Evolutionary conservation across 345 rosid genomes (phyloP).

Genomic region (Arabidopsis suecica): DNA sequence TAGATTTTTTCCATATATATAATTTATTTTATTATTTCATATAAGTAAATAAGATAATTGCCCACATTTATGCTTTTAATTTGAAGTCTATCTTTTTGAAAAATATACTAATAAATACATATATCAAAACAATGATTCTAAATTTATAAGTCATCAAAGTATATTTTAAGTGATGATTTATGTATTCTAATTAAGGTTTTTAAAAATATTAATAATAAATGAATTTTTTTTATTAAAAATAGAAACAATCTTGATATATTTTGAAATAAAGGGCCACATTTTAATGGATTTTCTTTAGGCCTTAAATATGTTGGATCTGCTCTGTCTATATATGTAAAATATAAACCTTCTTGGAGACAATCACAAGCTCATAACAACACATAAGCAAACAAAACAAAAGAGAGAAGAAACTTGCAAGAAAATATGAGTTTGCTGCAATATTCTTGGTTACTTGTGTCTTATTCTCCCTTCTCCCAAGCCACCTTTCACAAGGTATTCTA

Average conservation of each 20-base stretch:
- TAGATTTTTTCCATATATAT: too few species aligned
- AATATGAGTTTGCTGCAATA: constrained; percentile 36
- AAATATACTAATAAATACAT: not conserved
- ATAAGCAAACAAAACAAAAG: not conserved
- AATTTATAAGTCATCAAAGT: not conserved
- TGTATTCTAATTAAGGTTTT: not conserved
- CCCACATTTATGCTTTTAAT: not conserved
- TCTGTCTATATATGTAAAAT: not conserved
- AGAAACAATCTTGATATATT: not conserved
- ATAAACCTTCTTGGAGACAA: not conserved
- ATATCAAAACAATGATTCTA: not conserved
- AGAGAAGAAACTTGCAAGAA: not conserved
- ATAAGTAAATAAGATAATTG: not conserved
- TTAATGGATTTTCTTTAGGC: not conserved
- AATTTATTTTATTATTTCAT: too few species aligned
- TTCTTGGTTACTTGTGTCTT: constrained; percentile 33
- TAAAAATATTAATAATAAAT: not conserved
- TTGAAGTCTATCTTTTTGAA: not conserved
- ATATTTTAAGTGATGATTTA: not conserved
- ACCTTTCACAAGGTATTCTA: constrained; percentile 23
- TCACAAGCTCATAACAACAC: not conserved
- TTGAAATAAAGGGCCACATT: not conserved
- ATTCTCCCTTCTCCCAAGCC: constrained; percentile 24
- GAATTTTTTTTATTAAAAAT: not conserved
- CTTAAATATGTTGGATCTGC: not conserved